Percentiles rank a stretch among this genome's conserved stretches.
These are phyloP conservation scores for Theobroma cacao DNA, from an alignment of 345 rosid species.

Conservation along the genomic window DNA sequence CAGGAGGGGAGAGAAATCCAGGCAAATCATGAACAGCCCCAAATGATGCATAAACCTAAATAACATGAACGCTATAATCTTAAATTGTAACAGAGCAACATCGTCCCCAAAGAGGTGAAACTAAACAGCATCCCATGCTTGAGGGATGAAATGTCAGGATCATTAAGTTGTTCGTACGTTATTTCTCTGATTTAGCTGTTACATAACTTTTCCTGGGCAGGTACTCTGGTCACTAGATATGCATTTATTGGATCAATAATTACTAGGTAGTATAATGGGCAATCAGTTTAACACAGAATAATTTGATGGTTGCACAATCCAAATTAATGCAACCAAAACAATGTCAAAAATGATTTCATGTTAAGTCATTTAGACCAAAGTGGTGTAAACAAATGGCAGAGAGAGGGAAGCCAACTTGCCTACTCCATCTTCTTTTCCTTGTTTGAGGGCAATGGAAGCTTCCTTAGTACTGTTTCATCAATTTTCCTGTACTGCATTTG, in stretches of 20 bases:
- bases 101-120: neutral
- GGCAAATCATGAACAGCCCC: neutral
- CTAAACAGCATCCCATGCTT: neutral
- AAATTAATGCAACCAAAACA: neutral
- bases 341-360: neutral
- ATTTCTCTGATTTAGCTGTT: neutral
- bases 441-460: slow-evolving; percentile 42
- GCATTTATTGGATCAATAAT: neutral
- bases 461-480: slow-evolving; percentile 50
- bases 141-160: neutral
- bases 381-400: neutral
- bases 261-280: neutral
- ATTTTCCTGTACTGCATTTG: slow-evolving; percentile 57
- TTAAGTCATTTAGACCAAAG: neutral
- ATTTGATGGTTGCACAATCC: neutral
- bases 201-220: neutral
- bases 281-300: neutral
- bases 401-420: slow-evolving; percentile 35
- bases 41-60: neutral
- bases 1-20: neutral
- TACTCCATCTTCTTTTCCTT: slow-evolving; percentile 77
- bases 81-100: neutral
- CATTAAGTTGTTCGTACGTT: neutral
- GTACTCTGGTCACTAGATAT: neutral
- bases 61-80: neutral